A percentile compares a stretch with the other conserved stretches of the same genome.
Conservation (phyloP, 441 rosid species). For the Pelargonium myrrhifolium region DNA sequence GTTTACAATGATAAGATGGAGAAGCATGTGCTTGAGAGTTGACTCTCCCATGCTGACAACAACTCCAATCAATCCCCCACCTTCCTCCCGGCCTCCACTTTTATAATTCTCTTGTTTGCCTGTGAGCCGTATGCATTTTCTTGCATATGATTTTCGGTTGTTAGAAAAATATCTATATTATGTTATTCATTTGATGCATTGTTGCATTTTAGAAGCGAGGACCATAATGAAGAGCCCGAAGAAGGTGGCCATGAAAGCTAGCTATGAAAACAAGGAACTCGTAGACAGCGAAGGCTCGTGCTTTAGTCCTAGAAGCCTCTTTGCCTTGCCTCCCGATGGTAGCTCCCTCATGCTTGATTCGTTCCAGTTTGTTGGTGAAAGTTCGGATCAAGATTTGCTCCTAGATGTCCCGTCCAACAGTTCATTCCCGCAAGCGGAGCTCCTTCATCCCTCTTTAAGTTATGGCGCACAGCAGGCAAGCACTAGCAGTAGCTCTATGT, state of each 20-base stretch:
- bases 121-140: too few species aligned
- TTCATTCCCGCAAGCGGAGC: conserved; percentile 88
- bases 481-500: conserved; percentile 44
- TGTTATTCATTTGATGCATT: too few species aligned
- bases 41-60: too few species aligned
- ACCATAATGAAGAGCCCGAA: conserved; percentile 57
- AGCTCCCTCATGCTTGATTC: conserved; percentile 54
- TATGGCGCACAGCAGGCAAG: conserved; percentile 46
- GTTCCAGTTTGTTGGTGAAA: conserved; percentile 44
- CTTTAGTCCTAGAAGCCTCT: conserved; percentile 71
- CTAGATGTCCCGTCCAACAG: conserved; percentile 73
- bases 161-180: too few species aligned
- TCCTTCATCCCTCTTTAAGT: conserved; percentile 48
- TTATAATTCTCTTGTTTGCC: too few species aligned
- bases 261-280: conserved; percentile 49
- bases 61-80: too few species aligned
- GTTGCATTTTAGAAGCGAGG: conserved; percentile 40
- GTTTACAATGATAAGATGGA: too few species aligned
- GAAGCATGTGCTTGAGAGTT: too few species aligned
- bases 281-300: conserved; percentile 54
- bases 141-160: too few species aligned
- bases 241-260: conserved; percentile 43
- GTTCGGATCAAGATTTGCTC: conserved; percentile 70
- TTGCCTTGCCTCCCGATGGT: conserved; percentile 63
- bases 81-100: too few species aligned